Percentiles rank a stretch among this genome's conserved stretches.
Conservation (phyloP, 257 asterid species). For the Forsythia suspensa region DNA sequence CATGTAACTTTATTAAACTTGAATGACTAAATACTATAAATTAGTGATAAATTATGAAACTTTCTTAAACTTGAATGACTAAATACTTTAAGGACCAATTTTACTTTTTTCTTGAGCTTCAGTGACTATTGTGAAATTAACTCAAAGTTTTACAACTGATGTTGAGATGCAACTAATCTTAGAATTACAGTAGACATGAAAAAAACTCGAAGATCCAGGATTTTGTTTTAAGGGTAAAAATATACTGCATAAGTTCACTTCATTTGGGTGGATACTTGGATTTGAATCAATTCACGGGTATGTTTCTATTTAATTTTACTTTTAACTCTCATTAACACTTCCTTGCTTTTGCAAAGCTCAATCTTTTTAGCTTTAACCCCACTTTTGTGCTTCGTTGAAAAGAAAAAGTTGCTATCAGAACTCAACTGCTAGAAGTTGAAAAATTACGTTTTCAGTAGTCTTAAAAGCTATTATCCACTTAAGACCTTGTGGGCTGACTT, state of each 20-base stretch:
- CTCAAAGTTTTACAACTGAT: not conserved
- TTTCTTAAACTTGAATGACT: no score
- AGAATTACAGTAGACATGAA: no score
- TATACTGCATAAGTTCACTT: not conserved
- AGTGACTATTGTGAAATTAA: no score
- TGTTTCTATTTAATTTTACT: not conserved
- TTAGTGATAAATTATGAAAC: no score
- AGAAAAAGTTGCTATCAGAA: not conserved
- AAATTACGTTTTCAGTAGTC: not conserved
- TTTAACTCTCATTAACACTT: not conserved
- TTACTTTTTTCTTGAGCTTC: no score
- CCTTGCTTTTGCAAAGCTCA: not conserved
- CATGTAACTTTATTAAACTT: no score
- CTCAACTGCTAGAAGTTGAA: not conserved
- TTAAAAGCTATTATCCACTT: not conserved
- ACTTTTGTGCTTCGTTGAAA: not conserved
- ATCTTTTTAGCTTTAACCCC: not conserved
- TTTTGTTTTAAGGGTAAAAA: not conserved
- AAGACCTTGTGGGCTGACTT: not conserved
- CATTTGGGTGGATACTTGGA: not conserved
- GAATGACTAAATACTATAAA: no score
- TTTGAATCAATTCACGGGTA: not conserved
- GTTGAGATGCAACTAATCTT: not conserved
- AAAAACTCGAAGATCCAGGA: not conserved
- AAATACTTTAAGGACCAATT: no score